phyloP scores from a whole-genome alignment of 192 early-diverging fungal genomes.

The Rhizoclosmatium sp. region DNA sequence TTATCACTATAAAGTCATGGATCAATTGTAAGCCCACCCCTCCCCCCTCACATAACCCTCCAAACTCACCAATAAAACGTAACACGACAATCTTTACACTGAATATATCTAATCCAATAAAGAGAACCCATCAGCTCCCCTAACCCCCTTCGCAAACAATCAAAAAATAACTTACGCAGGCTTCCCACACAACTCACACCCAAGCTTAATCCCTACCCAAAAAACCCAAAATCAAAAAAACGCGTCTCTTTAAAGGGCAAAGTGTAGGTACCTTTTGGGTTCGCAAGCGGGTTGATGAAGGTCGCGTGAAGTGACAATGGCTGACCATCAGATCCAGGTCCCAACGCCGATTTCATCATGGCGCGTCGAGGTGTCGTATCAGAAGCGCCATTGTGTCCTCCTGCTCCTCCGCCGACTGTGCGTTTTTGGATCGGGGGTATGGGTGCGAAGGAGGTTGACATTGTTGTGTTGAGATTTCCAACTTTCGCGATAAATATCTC shows the following conservation, averaged over 20 bases:
- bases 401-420: neutral
- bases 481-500: neutral
- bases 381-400: neutral
- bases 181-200: conserved; percentile 65
- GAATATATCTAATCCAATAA: conserved; percentile 48
- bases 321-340: neutral
- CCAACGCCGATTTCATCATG: neutral
- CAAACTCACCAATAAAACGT: conserved; percentile 63
- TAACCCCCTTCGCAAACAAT: neutral
- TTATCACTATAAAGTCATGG: conserved; percentile 46
- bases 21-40: neutral
- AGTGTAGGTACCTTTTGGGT: conserved; percentile 58
- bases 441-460: neutral
- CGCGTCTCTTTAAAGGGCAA: neutral
- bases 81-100: conserved; percentile 64
- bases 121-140: neutral
- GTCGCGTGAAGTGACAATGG: conserved; percentile 21
- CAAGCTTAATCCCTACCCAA: conserved; percentile 52
- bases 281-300: conserved; percentile 66
- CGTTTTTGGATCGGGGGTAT: neutral
- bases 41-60: neutral
- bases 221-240: neutral
- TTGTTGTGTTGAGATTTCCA: neutral
- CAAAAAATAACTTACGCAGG: conserved; percentile 48
- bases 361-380: neutral